phyloP scores from a whole-genome alignment of 371 early-diverging fungal genomes.

The Mucor velutinosus region DNA sequence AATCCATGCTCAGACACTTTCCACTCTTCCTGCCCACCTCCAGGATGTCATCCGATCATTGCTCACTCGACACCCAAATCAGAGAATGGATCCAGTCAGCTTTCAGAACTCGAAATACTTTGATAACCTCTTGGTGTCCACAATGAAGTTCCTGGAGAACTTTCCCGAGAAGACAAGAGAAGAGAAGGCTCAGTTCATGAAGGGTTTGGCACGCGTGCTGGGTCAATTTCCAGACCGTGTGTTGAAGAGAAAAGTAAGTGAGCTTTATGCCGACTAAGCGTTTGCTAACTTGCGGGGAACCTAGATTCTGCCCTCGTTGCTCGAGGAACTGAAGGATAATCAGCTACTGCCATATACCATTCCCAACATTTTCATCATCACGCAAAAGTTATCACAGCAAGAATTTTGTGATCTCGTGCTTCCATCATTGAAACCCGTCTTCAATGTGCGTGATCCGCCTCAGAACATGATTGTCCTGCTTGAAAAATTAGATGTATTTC shows the following conservation, averaged over 20 bases:
- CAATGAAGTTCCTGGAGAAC: slow-evolving; percentile 78
- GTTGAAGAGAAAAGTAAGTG: slow-evolving; percentile 52
- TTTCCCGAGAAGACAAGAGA: slow-evolving; percentile 79
- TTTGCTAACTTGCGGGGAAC: slow-evolving; percentile 15
- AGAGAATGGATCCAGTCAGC: slow-evolving; percentile 60
- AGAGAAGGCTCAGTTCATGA: slow-evolving; percentile 81
- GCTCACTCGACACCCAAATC: slow-evolving; percentile 55
- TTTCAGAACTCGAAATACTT: slow-evolving; percentile 77
- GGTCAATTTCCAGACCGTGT: slow-evolving; percentile 76
- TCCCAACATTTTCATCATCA: slow-evolving; percentile 74
- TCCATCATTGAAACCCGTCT: slow-evolving; percentile 68
- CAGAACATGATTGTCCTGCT: slow-evolving; percentile 67
- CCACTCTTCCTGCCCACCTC: slow-evolving; percentile 58
- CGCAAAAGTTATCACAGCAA: slow-evolving; percentile 58
- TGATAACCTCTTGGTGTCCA: slow-evolving; percentile 78
- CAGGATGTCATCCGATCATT: slow-evolving; percentile 59
- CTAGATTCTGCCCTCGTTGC: slow-evolving; percentile 68
- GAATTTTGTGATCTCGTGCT: slow-evolving; percentile 70
- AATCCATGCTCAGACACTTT: slow-evolving; percentile 41
- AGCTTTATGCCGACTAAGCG: no score
- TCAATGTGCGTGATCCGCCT: slow-evolving; percentile 62
- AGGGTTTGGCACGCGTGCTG: slow-evolving; percentile 71
- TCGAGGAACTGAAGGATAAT: slow-evolving; percentile 78
- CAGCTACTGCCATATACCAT: slow-evolving; percentile 71
- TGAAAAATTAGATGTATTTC: slow-evolving; percentile 64